Conservation (phyloP, 2,329 filamentous ascomycete genomes). For the Aureobasidium sp. region DNA sequence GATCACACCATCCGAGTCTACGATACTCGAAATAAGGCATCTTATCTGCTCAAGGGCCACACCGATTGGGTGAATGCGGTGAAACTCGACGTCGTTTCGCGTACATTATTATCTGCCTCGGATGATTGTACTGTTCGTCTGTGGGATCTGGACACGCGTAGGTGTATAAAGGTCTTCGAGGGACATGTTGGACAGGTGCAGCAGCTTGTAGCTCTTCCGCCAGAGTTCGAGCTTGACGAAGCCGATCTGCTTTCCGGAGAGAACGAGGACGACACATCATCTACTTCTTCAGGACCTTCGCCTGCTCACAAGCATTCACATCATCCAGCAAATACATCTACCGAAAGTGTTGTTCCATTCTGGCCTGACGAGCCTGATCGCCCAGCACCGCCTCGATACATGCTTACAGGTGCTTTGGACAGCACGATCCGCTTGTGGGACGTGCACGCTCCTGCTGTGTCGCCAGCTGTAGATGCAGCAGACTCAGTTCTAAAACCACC, state of each 20-base stretch:
- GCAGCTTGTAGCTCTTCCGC: conserved; percentile 75
- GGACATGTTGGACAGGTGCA: conserved; percentile 95
- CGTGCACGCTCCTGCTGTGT: conserved; percentile 38
- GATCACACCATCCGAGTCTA: conserved; percentile 89
- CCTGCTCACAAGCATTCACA: conserved; percentile 14
- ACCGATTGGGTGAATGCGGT: conserved; percentile 97
- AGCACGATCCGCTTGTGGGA: conserved; percentile 92
- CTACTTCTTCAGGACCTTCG: conserved; percentile 18
- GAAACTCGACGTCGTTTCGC: conserved; percentile 70
- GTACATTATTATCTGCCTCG: conserved; percentile 83
- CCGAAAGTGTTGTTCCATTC: conserved; percentile 29
- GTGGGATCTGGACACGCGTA: conserved; percentile 83
- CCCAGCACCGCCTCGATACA: conserved; percentile 75
- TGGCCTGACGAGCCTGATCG: conserved; percentile 59
- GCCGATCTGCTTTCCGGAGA: conserved; percentile 53
- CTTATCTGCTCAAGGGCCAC: conserved; percentile 75
- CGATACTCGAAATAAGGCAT: conserved; percentile 79
- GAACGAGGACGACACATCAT: conserved; percentile 37
- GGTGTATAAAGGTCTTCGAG: conserved; percentile 69
- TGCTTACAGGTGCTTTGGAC: conserved; percentile 87
- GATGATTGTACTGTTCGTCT: conserved; percentile 85
- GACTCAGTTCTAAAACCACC: conserved; percentile 28
- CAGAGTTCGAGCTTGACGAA: conserved; percentile 85
- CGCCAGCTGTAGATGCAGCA: conserved; percentile 6
- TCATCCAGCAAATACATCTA: conserved; percentile 8